phyloP scores from a whole-genome alignment of 257 asterid species.

The Coffea eugenioides region DNA sequence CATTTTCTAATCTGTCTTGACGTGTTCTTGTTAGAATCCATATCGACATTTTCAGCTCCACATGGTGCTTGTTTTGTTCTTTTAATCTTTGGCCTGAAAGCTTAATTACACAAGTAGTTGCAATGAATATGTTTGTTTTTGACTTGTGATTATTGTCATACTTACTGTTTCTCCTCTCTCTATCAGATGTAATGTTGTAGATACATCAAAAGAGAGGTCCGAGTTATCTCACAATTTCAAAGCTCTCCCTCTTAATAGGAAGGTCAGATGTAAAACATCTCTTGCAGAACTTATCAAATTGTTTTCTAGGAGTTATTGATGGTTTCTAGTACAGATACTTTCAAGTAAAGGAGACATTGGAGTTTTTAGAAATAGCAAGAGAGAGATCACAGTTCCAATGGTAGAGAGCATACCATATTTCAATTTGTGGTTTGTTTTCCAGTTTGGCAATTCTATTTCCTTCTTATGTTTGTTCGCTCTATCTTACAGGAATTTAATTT shows the following conservation, averaged over 20 bases:
- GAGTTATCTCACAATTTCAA: slow-evolving; percentile 55
- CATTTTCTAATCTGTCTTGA: no score
- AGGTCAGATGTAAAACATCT: slow-evolving; percentile 37
- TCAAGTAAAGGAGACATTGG: slow-evolving; percentile 93
- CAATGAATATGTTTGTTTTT: neutral
- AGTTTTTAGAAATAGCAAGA: slow-evolving; percentile 60
- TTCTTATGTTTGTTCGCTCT: slow-evolving; percentile 11
- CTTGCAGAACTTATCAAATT: neutral
- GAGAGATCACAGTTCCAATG: slow-evolving; percentile 76
- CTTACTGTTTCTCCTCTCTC: slow-evolving; percentile 18
- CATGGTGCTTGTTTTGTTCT: neutral
- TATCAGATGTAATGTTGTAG: slow-evolving; percentile 38
- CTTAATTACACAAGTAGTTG: neutral
- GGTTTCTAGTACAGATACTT: slow-evolving; percentile 50
- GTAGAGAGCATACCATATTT: slow-evolving; percentile 35
- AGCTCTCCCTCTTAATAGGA: slow-evolving; percentile 79
- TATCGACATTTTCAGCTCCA: neutral
- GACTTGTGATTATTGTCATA: neutral
- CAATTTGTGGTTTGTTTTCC: neutral
- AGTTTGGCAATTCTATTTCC: slow-evolving; percentile 11
- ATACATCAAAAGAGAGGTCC: slow-evolving; percentile 38
- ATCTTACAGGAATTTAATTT: slow-evolving; percentile 69
- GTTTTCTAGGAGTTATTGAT: slow-evolving; percentile 8
- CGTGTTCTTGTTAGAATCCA: neutral
- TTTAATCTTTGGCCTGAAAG: neutral